A percentile compares a stretch with the other conserved stretches of the same genome.
phyloP scores from a whole-genome alignment of 2,329 filamentous ascomycete genomes.

The Monilinia vaccinii-corymbosi region DNA sequence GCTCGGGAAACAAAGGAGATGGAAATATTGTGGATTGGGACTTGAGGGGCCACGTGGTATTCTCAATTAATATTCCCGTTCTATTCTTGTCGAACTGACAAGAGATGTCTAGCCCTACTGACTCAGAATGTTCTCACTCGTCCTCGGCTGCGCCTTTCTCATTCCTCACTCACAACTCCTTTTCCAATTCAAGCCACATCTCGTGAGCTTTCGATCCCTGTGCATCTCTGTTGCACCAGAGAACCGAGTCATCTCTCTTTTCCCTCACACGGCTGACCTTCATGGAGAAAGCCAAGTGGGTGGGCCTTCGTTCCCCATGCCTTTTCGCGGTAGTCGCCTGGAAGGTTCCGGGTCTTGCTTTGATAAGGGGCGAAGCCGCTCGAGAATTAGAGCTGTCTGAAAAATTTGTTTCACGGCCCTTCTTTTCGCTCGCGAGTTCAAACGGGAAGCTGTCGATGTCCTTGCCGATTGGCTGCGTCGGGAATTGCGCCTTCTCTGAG shows the following conservation, averaged over 20 bases:
- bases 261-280: background rate
- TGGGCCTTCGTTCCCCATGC: accelerated
- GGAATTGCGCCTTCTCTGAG: too few species aligned
- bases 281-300: background rate
- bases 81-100: background rate
- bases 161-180: too few species aligned
- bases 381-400: too few species aligned
- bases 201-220: too few species aligned
- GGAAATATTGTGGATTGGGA: background rate
- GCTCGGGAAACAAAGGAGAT: background rate
- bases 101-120: too few species aligned
- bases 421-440: background rate
- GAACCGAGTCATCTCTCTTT: background rate
- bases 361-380: background rate
- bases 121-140: too few species aligned
- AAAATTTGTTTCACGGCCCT: background rate
- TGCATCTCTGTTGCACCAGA: background rate
- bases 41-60: background rate
- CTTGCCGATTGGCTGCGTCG: background rate
- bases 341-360: background rate
- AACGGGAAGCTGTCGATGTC: background rate
- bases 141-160: background rate
- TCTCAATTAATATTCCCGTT: background rate
- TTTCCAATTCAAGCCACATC: too few species aligned
- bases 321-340: background rate